Conservation (phyloP, 352 stramenopile genomes). For the Pythium rhizo-oryzae region DNA sequence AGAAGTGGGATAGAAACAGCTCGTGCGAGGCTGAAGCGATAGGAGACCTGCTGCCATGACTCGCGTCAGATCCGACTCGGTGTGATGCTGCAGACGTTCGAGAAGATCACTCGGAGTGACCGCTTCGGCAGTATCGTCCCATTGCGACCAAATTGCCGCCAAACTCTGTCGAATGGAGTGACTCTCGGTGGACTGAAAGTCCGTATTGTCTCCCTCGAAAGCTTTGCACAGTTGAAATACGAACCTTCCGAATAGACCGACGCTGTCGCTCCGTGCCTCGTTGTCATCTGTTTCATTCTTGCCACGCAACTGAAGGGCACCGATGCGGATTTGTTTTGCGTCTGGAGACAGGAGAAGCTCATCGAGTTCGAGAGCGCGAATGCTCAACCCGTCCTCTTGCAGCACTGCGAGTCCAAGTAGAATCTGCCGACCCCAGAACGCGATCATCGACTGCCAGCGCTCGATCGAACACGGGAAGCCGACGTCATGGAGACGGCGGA, state of each 20-base stretch:
- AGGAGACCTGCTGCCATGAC: constrained; percentile 10
- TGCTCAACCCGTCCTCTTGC: constrained; percentile 32
- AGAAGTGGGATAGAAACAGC: not conserved
- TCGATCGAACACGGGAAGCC: not conserved
- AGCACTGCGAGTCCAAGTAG: constrained; percentile 35
- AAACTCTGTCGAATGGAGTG: not conserved
- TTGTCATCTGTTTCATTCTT: not conserved
- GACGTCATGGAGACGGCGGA: constrained; percentile 19
- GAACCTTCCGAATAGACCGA: not conserved
- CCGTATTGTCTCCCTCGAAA: too few relatives aligned
- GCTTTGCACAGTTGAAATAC: not conserved
- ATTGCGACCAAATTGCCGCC: constrained; percentile 4
- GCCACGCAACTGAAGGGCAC: constrained; percentile 13
- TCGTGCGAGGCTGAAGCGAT: constrained; percentile 5
- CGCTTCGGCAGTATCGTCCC: not conserved
- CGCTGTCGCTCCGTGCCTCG: not conserved
- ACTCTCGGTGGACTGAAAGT: too few relatives aligned
- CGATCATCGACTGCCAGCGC: constrained; percentile 34
- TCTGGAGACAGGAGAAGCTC: constrained; percentile 38
- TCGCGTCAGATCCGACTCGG: not conserved
- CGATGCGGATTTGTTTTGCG: constrained; percentile 33
- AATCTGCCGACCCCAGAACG: constrained; percentile 40
- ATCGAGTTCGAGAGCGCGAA: constrained; percentile 26
- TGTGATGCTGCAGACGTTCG: not conserved
- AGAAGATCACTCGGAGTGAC: not conserved